These are phyloP conservation scores for Euphrasia arctica DNA, from an alignment of 305 asterid species.

Conservation along the genomic window DNA sequence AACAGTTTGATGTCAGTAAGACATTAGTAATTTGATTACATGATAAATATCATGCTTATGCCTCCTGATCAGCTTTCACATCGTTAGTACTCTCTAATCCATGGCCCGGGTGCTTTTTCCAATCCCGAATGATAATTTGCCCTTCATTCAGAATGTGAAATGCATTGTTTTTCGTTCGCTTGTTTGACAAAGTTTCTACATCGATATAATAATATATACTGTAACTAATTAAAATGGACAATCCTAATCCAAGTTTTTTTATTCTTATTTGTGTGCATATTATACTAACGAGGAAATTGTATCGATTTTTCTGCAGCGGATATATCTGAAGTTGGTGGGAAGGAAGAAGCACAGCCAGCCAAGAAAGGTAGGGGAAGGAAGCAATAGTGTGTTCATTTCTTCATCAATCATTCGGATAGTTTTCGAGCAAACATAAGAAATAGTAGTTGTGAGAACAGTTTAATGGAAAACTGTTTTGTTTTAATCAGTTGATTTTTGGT, in stretches of 20 bases:
- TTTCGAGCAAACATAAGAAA: constrained; percentile 20
- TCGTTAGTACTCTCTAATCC: too few species aligned
- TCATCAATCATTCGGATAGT: constrained; percentile 8
- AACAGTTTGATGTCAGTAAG: background rate
- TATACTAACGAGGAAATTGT: constrained; percentile 9
- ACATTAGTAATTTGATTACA: background rate
- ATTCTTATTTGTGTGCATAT: background rate
- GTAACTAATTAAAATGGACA: background rate
- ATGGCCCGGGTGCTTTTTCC: too few species aligned
- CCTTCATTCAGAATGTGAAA: too few species aligned
- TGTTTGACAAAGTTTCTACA: background rate
- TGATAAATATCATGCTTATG: too few species aligned
- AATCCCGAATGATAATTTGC: too few species aligned
- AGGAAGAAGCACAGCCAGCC: constrained; percentile 70
- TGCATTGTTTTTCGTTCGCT: too few species aligned
- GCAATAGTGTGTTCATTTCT: constrained; percentile 36
- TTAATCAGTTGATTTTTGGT: constrained; percentile 18
- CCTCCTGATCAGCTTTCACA: too few species aligned
- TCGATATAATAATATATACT: background rate
- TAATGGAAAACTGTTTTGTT: background rate
- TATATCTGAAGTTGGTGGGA: constrained; percentile 74
- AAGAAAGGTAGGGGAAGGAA: constrained; percentile 89
- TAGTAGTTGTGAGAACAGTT: constrained; percentile 13
- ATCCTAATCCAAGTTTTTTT: background rate
- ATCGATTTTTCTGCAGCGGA: constrained; percentile 44